Base-by-base conservation (phyloP, 805 yeast species). In the Saturnispora sanitii region DNA sequence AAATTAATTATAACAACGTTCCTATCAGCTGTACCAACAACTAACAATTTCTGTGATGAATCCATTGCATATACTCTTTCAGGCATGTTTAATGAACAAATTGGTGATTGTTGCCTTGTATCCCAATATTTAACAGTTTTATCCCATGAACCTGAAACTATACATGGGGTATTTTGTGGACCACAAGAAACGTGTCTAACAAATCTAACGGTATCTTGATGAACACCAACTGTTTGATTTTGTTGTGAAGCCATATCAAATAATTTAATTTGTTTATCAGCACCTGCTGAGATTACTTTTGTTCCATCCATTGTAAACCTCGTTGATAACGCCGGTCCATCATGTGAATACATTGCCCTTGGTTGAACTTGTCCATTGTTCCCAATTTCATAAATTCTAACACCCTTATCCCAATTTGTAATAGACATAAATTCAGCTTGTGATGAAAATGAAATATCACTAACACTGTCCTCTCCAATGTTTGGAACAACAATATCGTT, bases 111-210 rank as follows among this genome's bases (percentile, higher is more conserved):
- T 49, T 79, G 78, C 55, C 96, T 78, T 64, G 83, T 69, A 62
- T 92, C 97, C 98, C 98, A 90, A 62, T 92, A 92, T 57, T 76
- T 79, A 47, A 92, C 64, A 1, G 96, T 86, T 63, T 86, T 87
- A 62, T 92, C 98, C 96, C 96, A 92, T 6, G 96, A 85, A 6
- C 95, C 96, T 33, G 88, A 76, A 3, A 87, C 96, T 21, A 90
- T 76, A 48, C 84, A 84, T 32, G 75, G 86, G 1, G 86, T 74
- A 51, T 82, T 83, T 7, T 79, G 67, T n/a, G 88, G 86, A 0
- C 94, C 95, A 56, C 88, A 81, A 46, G 79, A 80, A 9, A 85
- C 95, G 46, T 73, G 77, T 41, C 94, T 67, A 18, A 90, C 82
- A 12, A 73, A 58, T 42, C 71, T 74, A 3, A 92, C 94, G 0